phyloP scores from a whole-genome alignment of 2,329 filamentous ascomycete species.

The Falciphora oryzae region DNA sequence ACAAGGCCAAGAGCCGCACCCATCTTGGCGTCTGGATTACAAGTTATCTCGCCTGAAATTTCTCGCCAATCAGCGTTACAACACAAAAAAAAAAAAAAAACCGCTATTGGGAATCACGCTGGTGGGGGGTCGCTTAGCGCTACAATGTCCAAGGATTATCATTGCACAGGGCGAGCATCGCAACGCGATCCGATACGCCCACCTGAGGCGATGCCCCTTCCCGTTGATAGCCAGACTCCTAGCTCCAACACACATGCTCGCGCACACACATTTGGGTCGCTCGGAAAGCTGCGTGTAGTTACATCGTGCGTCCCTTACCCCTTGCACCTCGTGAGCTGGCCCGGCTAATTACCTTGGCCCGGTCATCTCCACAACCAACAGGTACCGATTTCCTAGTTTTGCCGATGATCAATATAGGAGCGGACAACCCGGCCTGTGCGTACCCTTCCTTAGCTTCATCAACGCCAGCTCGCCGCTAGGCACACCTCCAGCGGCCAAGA shows the following conservation, averaged over 20 bases:
- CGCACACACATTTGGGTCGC: not conserved
- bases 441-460: not conserved
- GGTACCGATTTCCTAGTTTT: not conserved
- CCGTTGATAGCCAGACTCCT: not conserved
- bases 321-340: not conserved
- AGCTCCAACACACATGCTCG: too few species aligned
- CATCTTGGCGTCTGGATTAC: not conserved
- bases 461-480: not conserved
- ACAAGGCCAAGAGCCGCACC: not conserved
- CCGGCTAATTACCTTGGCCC: not conserved
- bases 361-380: not conserved
- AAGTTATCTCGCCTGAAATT: not conserved
- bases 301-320: not conserved
- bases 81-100: too few species aligned
- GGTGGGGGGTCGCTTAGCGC: not conserved
- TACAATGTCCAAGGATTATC: not conserved
- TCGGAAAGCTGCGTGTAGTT: not conserved
- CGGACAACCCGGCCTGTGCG: not conserved
- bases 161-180: not conserved
- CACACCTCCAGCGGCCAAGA: not conserved
- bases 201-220: not conserved
- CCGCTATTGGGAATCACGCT: too few species aligned
- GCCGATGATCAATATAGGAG: not conserved
- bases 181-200: not conserved
- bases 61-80: too few species aligned